Percentiles rank a stretch among this genome's conserved stretches.
These are phyloP conservation scores for Tieghemostelium lacteum DNA, from an alignment of 78 protist species.

Conservation along the genomic window DNA sequence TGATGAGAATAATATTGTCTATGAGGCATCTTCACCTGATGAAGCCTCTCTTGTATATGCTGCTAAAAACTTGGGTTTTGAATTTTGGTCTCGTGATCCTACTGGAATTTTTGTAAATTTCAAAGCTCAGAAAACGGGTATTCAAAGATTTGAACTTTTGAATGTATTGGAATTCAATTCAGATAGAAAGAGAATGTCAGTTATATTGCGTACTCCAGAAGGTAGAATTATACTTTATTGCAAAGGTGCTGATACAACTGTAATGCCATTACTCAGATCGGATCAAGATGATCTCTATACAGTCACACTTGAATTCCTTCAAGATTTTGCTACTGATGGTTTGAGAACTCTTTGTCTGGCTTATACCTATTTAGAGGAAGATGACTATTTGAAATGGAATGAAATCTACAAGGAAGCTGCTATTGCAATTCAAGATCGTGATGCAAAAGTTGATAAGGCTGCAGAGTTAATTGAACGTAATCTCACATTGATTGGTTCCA, in stretches of 20 bases:
- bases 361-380: constrained; percentile 56
- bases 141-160: constrained; percentile 75
- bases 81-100: constrained; percentile 47
- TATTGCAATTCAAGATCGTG: constrained; percentile 46
- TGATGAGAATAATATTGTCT: constrained; percentile 33
- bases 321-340: constrained; percentile 85
- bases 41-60: constrained; percentile 88
- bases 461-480: constrained; percentile 84
- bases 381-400: constrained; percentile 67
- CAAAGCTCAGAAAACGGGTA: not conserved
- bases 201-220: constrained; percentile 78
- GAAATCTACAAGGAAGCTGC: constrained; percentile 72
- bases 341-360: constrained; percentile 92
- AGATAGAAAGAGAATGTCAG: constrained; percentile 95
- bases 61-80: constrained; percentile 85
- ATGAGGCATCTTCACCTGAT: constrained; percentile 84
- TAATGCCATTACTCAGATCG: constrained; percentile 49
- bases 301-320: constrained; percentile 28
- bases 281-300: constrained; percentile 37
- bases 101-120: constrained; percentile 21
- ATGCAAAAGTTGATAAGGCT: constrained; percentile 51
- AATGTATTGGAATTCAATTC: constrained; percentile 89
- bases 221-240: constrained; percentile 74
- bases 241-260: constrained; percentile 93
- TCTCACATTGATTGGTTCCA: constrained; percentile 89